Evolutionary conservation across 352 stramenopile genomes (phyloP).

Genomic region (Phytophthora fragariaefolia): DNA sequence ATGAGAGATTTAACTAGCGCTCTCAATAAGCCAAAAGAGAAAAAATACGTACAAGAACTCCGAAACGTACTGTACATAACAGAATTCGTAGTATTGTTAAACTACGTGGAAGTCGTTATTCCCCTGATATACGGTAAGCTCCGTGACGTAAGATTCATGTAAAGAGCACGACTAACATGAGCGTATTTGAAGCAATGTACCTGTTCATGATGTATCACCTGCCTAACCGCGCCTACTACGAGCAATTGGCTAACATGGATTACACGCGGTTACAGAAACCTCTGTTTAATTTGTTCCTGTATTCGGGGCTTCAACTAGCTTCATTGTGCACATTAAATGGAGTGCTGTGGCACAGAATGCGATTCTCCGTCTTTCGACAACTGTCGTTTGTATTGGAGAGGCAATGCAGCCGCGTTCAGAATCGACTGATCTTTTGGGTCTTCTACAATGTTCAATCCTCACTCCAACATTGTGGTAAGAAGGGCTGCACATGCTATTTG

Average conservation of each 20-base stretch:
- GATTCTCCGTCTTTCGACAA: constrained; percentile 31
- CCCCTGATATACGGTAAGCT: constrained; percentile 44
- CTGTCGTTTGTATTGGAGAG: constrained; percentile 48
- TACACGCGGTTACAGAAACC: constrained; percentile 6
- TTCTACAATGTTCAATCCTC: constrained; percentile 36
- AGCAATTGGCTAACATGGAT: constrained; percentile 29
- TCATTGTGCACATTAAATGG: constrained; percentile 39
- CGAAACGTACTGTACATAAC: constrained; percentile 42
- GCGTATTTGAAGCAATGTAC: constrained; percentile 21
- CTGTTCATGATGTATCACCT: constrained; percentile 30
- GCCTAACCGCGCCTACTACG: constrained; percentile 38
- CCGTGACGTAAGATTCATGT: neutral
- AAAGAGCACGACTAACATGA: neutral
- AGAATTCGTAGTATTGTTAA: constrained; percentile 44
- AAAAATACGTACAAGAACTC: constrained; percentile 22
- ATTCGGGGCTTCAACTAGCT: constrained; percentile 39
- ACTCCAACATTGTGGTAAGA: constrained; percentile 35
- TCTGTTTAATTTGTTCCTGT: constrained; percentile 32
- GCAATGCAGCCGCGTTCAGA: constrained; percentile 36
- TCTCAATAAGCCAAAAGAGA: neutral
- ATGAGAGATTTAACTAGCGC: neutral
- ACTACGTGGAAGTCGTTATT: constrained; percentile 45
- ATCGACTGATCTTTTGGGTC: constrained; percentile 46
- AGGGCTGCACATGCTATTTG: neutral
- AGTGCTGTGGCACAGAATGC: constrained; percentile 26